Percentiles rank a stretch among this genome's conserved stretches.
Conservation (phyloP, 495 filamentous ascomycete species). For the Acidomyces sp. region DNA sequence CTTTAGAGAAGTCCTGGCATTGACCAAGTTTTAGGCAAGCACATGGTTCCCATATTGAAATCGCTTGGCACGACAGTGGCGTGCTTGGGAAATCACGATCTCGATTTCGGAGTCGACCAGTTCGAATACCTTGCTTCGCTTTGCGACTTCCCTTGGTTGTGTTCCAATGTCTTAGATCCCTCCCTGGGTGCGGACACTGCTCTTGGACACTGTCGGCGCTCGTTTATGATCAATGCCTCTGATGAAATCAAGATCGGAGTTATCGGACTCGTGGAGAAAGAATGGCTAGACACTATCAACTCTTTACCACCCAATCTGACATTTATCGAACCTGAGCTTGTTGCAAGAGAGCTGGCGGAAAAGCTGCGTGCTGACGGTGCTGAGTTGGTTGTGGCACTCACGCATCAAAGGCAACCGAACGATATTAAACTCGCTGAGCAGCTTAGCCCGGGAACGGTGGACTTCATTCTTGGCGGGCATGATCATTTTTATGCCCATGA, state of each 20-base stretch:
- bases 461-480: conserved; percentile 78
- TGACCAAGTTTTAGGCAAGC: conserved; percentile 44
- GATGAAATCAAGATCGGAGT: conserved; percentile 79
- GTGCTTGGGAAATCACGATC: conserved; percentile 83
- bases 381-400: conserved; percentile 67
- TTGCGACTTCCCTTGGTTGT: conserved; percentile 78
- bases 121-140: conserved; percentile 57
- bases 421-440: conserved; percentile 61
- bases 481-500: conserved; percentile 78
- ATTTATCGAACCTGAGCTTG: conserved; percentile 60
- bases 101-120: conserved; percentile 82
- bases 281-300: conserved; percentile 80
- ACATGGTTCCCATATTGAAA: conserved; percentile 86
- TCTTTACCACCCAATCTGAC: conserved; percentile 64
- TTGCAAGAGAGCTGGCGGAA: conserved; percentile 58
- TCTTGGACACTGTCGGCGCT: conserved; percentile 55
- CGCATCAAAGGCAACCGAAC: conserved; percentile 73
- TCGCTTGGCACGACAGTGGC: conserved; percentile 60
- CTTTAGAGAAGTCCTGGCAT: background rate
- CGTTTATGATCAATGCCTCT: conserved; percentile 57
- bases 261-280: conserved; percentile 67
- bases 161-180: conserved; percentile 74
- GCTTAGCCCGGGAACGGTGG: conserved; percentile 52
- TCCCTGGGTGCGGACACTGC: conserved; percentile 55
- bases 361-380: conserved; percentile 60